Base-by-base conservation (phyloP, 2,329 filamentous ascomycete species). In the Furcasterigmium sp. region DNA sequence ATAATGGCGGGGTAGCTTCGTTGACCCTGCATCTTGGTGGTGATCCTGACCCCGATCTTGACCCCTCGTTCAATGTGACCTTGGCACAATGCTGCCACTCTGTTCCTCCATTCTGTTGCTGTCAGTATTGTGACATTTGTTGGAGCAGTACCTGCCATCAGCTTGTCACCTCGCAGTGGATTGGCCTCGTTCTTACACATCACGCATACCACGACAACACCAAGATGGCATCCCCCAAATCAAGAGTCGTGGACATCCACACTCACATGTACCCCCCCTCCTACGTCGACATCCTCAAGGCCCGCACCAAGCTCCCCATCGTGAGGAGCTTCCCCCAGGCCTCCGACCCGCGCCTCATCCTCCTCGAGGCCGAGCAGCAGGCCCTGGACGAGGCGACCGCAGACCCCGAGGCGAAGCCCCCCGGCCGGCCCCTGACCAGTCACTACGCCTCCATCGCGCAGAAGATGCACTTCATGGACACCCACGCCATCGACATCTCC, bases 401-500 rank as follows among this genome's bases (percentile, higher is more conserved):
- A 52, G 73, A 82, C 58, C 64, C 74, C 19, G 61, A 72, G 3
- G 67, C 70, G 17, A 78, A 74, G 36, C 76, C 80, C 8, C 83
- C 87, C 3, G 91, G 90, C 29, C 82, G 91, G 4, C 90, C 91
- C 4, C 80, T 96, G 35, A 91, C 89, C 18, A 72, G 80, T 1
- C 87, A 91, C 55, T 96, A 91, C 71, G 87, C 84, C 49, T 87
- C 88, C 36, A 82, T 95, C 45, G 67, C 72, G 14, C 75, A 87
- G 53, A 96, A 95, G 58, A 73, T 95, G 13, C 74, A 80, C 39
- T 95, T 96, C 67, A 96, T 96, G 91, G 76, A 89, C 60, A 78
- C 74, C 14, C 91, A 96, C 65, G 70, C 70, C 42, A 95, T 96
- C 60, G 78, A 85, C 62, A 81, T 85, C 50, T 93, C 87, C 1